Evolutionary conservation across 768 basidiomycete species (phyloP), one percentile per base, ranked within the genome.

Genomic region (Crassisporium funariophilum): DNA sequence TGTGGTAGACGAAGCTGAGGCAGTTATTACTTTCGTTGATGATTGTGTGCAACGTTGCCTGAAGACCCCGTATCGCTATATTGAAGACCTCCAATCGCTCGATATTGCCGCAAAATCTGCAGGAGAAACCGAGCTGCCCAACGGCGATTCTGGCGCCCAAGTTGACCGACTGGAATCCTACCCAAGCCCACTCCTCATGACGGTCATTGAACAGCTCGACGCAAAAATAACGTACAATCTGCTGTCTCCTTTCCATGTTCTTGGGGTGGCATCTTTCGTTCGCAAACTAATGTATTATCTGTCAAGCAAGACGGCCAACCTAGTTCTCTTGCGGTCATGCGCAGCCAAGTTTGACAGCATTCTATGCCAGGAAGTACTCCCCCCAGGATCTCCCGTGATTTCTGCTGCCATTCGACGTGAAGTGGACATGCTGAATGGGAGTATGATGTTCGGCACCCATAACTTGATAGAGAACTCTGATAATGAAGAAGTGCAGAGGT

Each of bases 61-160:
- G 52, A 91, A 88, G 64, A 87, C 86, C 2, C 90, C 92, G 0
- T 89, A 93, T 62, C 78, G 82, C 21, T 98, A 95, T 60, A 74
- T 95, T 43, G 94, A 97, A 56, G 84, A 84, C 17, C 65, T 84
- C 51, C 62, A 75, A 5, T 57, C 64, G 0, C 59, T 82, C 16
- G 42, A 54, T 49, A 41, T 58, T 43, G 5, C 57, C 29, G 27
- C 54, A 6, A 35, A 34, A 31, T 16, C 49, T 46, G 16, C 36
- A 16, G 13, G 43, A 1, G 52, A 43, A 7, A 13, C 17, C 5
- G 42, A 42, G 22, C n/a, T n/a, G n/a, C n/a, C n/a, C n/a, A n/a
- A n/a, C n/a, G n/a, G n/a, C n/a, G n/a, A n/a, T n/a, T n/a, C n/a
- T n/a, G n/a, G n/a, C n/a, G n/a, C 40, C 29, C 27, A 38, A n/a